Evolutionary conservation across 306 rosid species (phyloP), one percentile per base, ranked within the genome.

Genomic region (Trifolium pratense): DNA sequence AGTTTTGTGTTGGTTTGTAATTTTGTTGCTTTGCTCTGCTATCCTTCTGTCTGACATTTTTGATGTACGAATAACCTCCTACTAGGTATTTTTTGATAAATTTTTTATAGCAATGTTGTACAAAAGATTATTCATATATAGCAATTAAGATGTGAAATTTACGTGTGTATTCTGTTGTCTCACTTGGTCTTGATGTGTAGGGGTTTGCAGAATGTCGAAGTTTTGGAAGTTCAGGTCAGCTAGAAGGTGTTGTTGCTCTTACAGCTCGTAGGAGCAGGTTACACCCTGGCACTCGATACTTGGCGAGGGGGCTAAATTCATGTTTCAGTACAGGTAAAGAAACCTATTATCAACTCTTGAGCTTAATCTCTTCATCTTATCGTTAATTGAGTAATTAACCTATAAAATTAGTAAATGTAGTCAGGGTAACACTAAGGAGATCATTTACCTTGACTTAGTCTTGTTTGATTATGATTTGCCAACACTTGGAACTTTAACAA

Each of bases 261-360:
- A 88, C 68, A 73, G 99, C 99, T 83, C 96, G 97, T 52, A 92
- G 99, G 67, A 95, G 99, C 84, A 87, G 95, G 90, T 80, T 95
- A 83, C 99, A 95, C 83, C 99, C 99, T 14, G 99, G 99, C 46
- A 95, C 99, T 74, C 91, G 97, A 46, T 95, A 95, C 81, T 86
- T 95, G 87, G 99, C 99, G 1, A 86, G 99, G 87, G 99, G 99
- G 49, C 45, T 95, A 70, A 95, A 95, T 91, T 90, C 99, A 55
- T 95, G 99, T 86, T 91, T 77, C 73, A 87, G 97, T 86, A 88
- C 99, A 83, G 99, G 99, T 91, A 84, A 70, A 64, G 49, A 72
- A 58, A 49, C 73, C 69, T 66, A 57, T 66, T 68, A 42, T 74
- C 17, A 59, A 16, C 20, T 58, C 16, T 75, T 49, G 73, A 56